phyloP scores from a whole-genome alignment of 2,329 filamentous ascomycete species.

The Xylaria digitata region DNA sequence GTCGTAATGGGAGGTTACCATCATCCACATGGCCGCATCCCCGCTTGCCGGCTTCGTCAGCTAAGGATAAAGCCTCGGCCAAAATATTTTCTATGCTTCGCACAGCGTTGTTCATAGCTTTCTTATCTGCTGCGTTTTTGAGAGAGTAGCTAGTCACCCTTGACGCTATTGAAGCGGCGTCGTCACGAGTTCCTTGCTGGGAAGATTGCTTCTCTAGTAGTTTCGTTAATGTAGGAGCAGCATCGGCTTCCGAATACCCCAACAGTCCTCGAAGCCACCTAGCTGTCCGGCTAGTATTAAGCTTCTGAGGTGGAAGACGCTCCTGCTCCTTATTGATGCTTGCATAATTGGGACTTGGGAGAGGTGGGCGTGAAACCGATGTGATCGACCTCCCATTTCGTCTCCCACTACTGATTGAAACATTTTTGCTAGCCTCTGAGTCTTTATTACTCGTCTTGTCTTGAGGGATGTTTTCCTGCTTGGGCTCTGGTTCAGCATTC shows the following conservation, averaged over 20 bases:
- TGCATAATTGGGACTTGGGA: neutral
- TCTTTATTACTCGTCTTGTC: constrained; percentile 18
- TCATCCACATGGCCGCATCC: constrained; percentile 45
- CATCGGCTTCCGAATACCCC: constrained; percentile 35
- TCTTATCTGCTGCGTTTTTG: constrained; percentile 41
- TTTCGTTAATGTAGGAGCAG: constrained; percentile 42
- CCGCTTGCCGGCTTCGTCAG: constrained; percentile 54
- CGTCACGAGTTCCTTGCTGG: constrained; percentile 38
- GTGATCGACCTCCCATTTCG: constrained; percentile 26
- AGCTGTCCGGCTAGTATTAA: constrained; percentile 41
- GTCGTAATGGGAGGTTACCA: constrained; percentile 32
- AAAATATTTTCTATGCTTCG: constrained; percentile 60
- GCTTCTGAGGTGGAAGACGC: constrained; percentile 29
- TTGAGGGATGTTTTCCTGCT: constrained; percentile 39
- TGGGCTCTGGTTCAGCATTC: constrained; percentile 23
- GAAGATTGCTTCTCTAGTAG: constrained; percentile 44
- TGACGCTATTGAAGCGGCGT: constrained; percentile 32
- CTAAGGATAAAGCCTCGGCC: constrained; percentile 59
- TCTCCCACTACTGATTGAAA: neutral
- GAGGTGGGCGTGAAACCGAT: constrained; percentile 30
- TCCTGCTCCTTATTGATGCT: constrained; percentile 26
- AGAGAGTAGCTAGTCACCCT: constrained; percentile 46
- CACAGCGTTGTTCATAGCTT: constrained; percentile 45
- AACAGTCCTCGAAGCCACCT: constrained; percentile 48
- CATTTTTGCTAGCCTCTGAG: neutral